Base-by-base conservation (phyloP, 371 early-diverging fungal species). In the Mortierella sp. region DNA sequence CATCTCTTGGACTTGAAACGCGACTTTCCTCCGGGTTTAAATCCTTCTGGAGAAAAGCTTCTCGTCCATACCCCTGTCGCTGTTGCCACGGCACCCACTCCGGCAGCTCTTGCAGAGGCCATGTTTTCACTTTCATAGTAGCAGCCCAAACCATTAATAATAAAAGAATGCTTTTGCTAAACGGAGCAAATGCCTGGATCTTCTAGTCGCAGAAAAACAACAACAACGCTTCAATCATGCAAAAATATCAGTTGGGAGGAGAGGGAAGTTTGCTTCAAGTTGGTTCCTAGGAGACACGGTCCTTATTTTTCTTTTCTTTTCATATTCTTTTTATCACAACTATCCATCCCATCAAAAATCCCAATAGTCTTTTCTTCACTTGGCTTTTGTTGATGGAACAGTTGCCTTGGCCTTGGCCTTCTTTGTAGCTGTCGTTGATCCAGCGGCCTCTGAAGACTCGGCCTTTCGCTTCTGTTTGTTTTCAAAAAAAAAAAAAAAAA, bases 401-500 rank as follows among this genome's bases (percentile, higher is more conserved):
- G 73, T 26, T 23, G 74, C 59, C 65, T 75, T 75, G 56, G 67
- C 76, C 64, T 75, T 75, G 30, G 76, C 50, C 68, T 75, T 75
- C 71, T 75, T 75, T 58, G 64, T 62, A 44, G 50, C 62, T 2
- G 73, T 63, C 12, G 67, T 26, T 21, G 64, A 43, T 4, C 66
- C 58, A 48, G 75, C 57, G 25, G 28, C 64, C 47, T 69, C 75
- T 19, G 74, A 47, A 15, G 66, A 47, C 4, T 75, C 75, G 18
- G 75, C 75, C 75, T 74, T 74, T 57, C 74, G 55, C 74, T 74
- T 74, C 68, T 72, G 47, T 65, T 43, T 52, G 16, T 4, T 1
- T 43, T 16, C 45, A 43, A 43, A 21, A 60, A 12, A 43, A 30
- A 23, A 21, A 60, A 56, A 5, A 52, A 15, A 0, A 45, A 56